Evolutionary conservation across 73 alveolate species (phyloP).

Genomic region (Symbiodinium natans): DNA sequence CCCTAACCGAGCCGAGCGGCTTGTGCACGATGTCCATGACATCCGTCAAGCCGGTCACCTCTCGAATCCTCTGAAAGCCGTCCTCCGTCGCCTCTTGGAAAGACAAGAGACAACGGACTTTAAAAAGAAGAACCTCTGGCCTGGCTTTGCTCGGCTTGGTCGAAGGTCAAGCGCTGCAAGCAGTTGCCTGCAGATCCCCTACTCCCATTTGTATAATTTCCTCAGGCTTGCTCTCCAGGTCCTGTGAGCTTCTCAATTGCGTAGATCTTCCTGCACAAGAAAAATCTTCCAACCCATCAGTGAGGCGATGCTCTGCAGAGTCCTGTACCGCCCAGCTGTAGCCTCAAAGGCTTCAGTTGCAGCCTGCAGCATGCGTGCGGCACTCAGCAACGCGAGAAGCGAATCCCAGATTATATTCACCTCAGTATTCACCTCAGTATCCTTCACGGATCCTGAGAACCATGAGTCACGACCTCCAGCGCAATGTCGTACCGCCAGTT

Average conservation of each 20-base stretch:
- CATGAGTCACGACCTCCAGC: slow-evolving; percentile 3
- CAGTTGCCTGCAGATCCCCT: slow-evolving; percentile 52
- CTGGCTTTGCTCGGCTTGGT: slow-evolving; percentile 91
- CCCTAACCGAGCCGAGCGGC: too few relatives aligned
- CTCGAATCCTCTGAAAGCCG: slow-evolving; percentile 87
- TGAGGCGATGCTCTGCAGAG: not conserved
- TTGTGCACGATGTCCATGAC: slow-evolving; percentile 93
- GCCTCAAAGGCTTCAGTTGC: slow-evolving; percentile 90
- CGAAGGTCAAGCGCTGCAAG: slow-evolving; percentile 85
- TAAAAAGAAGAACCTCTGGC: not conserved
- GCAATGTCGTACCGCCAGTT: slow-evolving; percentile 88
- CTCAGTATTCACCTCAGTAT: not conserved
- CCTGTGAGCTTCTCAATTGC: slow-evolving; percentile 94
- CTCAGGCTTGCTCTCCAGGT: too few relatives aligned
- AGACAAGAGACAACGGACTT: too few relatives aligned
- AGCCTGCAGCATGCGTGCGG: slow-evolving; percentile 6
- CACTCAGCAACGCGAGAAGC: not conserved
- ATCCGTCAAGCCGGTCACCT: slow-evolving; percentile 91
- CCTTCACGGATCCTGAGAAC: not conserved
- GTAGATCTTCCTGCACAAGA: slow-evolving; percentile 36
- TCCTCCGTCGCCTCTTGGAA: slow-evolving; percentile 82
- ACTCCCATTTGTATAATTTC: too few relatives aligned
- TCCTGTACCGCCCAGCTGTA: slow-evolving; percentile 87
- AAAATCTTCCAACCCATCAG: too few relatives aligned
- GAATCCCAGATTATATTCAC: not conserved